Base-by-base conservation (phyloP, 306 rosid genomes). In the Betula pendula region DNA sequence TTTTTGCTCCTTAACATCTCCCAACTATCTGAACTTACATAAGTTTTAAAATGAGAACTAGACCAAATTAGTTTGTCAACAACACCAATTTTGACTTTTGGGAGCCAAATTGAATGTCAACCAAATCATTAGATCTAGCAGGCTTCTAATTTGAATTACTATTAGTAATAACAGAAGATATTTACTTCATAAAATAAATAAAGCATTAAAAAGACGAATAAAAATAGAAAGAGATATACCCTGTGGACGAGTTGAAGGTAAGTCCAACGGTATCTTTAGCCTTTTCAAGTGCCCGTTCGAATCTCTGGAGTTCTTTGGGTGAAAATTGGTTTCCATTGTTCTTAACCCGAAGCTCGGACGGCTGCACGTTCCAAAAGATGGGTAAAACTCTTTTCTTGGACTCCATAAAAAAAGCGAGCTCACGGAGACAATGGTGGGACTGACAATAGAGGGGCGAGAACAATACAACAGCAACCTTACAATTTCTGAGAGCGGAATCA, bases 241-340 rank as follows among this genome's bases (percentile, higher is more conserved):
- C 92, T 4, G 40, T 82, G 0, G 62, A 31, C 47, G 90, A 45
- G 75, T 93, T 88, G 58, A 90, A 88, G 17, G 91, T 89, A 47
- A 93, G 86, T 73, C 98, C 98, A 1, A 93, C 96, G 3, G 94
- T 93, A 75, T 71, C 86, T 71, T 88, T 93, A 51, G 94, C 98
- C 80, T 93, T 93, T 49, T 91, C 91, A 27, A 93, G 89, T 0
- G 98, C 98, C 24, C 77, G 75, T 2, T 74, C 65, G 31, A 89
- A 88, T 55, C 93, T 79, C 35, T 13, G 71, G 44, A 93, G 80
- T 79, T 90, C 85, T 19, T 77, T 67, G 0, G 33, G 17, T 0
- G 86, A 72, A 44, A 89, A 83, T 45, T 8, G 45, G 75, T 81
- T 1, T 15, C 82, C 86, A 8, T 81, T 84, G 49, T 86, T 84